Evolutionary conservation across 2,329 filamentous ascomycete genomes (phyloP).

Genomic region (Sphaerulina musiva): DNA sequence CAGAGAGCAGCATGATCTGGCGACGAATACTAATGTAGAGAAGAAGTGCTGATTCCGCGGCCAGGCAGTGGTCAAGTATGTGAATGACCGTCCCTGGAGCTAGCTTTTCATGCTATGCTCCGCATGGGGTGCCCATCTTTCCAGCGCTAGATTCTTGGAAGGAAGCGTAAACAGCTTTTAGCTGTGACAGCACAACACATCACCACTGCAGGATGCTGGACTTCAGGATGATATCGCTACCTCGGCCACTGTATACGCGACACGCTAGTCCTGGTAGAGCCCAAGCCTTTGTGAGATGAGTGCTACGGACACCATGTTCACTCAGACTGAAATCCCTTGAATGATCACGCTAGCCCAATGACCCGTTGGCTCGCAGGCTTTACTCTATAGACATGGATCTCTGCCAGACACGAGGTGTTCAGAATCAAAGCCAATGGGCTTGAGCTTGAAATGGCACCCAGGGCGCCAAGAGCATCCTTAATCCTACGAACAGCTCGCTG

Average conservation of each 20-base stretch:
- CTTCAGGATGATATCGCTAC: not conserved
- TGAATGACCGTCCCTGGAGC: not conserved
- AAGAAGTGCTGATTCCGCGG: not conserved
- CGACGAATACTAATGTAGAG: not conserved
- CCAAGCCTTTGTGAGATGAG: not conserved
- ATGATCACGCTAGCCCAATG: not conserved
- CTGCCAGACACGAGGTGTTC: not conserved
- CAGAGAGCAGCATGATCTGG: not conserved
- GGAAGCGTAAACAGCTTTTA: not conserved
- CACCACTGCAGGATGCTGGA: not conserved
- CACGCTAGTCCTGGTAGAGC: not conserved
- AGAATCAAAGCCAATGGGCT: not conserved
- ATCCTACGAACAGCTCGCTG: constrained; percentile 1
- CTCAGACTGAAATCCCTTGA: not conserved
- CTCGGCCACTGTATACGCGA: not conserved
- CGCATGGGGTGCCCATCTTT: not conserved
- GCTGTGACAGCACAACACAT: not conserved
- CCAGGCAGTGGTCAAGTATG: not conserved
- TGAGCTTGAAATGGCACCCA: not conserved
- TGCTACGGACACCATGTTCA: not conserved
- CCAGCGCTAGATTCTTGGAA: not conserved
- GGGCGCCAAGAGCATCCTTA: constrained; percentile 1
- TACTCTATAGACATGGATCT: not conserved
- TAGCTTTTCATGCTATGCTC: not conserved
- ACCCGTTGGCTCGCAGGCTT: not conserved